Evolutionary conservation across 2,329 filamentous ascomycete genomes (phyloP), one percentile per base, ranked within the genome.

Genomic region (Aspergillus neoniger): DNA sequence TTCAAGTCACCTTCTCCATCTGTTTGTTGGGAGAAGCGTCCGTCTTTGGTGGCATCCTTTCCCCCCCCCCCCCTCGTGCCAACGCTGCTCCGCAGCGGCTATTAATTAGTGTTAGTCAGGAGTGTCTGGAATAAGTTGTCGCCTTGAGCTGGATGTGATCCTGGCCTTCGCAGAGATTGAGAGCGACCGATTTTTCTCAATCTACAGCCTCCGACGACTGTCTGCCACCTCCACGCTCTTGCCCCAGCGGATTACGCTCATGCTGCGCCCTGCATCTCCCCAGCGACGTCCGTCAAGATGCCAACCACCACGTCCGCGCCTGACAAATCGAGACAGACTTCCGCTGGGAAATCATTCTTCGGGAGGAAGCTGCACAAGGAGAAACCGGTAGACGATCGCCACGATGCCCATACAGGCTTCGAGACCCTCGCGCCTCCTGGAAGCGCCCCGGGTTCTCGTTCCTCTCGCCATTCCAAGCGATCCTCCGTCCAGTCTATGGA

Each of bases 341-440:
- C 91, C 72, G 89, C 88, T 74, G 85, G 87, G 74, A 89, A 89
- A 75, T 91, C 89, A 64, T 92, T 97, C 82, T 97, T 97, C 81
- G 92, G 91, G 71, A 87, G 92, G 73, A 90, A 84, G 63, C 74
- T 82, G 70, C 82, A 88, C 79, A 95, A 92, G 80, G 90, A 96
- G 78, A 91, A 88, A 77, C 83, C 84, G 69, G 85, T 86, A 70
- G 87, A 88, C 75, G 85, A 88, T 74, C 82, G 83, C 70, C 76
- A 79, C 64, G 85, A 86, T 75, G 82, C 85, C 69, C 86, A 88
- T 71, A 81, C 82, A 68, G 82, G 82, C 67, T 82, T 84, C 67
- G 81, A 83, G 57, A 82, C 81, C 67, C 83, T 89, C 67, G 82
- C 85, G 70, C 87, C 89, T 67, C 83, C 86, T 55, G 79, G 82